Conservation (phyloP, 2,329 filamentous ascomycete species). For the Whalleya microplaca region DNA sequence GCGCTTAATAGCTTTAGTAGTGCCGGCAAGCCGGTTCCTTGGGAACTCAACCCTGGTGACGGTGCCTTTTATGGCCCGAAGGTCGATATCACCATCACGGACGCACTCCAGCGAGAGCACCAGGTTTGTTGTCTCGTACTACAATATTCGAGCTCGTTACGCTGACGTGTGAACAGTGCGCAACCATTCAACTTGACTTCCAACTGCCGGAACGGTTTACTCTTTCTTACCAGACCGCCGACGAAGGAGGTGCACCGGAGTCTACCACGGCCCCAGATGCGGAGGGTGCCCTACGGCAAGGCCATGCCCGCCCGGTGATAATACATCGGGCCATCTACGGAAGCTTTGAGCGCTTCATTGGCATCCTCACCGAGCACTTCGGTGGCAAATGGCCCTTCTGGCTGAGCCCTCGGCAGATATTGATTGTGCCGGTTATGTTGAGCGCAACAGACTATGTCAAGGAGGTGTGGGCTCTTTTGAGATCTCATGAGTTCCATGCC, state of each 20-base stretch:
- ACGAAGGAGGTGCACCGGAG: constrained; percentile 44
- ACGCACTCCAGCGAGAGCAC: background rate
- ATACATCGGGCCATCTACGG: constrained; percentile 83
- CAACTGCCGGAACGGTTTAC: constrained; percentile 78
- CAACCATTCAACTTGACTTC: constrained; percentile 94
- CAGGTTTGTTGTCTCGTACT: constrained; percentile 74
- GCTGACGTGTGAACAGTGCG: constrained; percentile 53
- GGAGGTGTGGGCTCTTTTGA: constrained; percentile 72
- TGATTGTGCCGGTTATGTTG: constrained; percentile 78
- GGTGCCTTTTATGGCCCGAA: constrained; percentile 99
- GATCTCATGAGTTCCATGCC: constrained; percentile 69
- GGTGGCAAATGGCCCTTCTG: constrained; percentile 89
- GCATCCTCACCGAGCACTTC: constrained; percentile 82
- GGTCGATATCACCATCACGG: constrained; percentile 86
- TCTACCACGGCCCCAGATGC: constrained; percentile 23
- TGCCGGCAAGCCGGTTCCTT: constrained; percentile 59
- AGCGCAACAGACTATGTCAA: constrained; percentile 69
- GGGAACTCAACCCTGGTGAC: constrained; percentile 92
- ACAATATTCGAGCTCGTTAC: constrained; percentile 51
- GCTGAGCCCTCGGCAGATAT: constrained; percentile 81
- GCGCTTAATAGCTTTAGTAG: constrained; percentile 77
- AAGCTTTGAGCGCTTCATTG: constrained; percentile 67
- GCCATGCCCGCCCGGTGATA: constrained; percentile 82
- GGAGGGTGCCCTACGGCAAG: constrained; percentile 55
- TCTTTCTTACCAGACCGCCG: constrained; percentile 46